A percentile compares a stretch with the other conserved stretches of the same genome.
These are phyloP conservation scores for Mucor irregularis DNA, from an alignment of 371 early-diverging fungal genomes.

Conservation along the genomic window DNA sequence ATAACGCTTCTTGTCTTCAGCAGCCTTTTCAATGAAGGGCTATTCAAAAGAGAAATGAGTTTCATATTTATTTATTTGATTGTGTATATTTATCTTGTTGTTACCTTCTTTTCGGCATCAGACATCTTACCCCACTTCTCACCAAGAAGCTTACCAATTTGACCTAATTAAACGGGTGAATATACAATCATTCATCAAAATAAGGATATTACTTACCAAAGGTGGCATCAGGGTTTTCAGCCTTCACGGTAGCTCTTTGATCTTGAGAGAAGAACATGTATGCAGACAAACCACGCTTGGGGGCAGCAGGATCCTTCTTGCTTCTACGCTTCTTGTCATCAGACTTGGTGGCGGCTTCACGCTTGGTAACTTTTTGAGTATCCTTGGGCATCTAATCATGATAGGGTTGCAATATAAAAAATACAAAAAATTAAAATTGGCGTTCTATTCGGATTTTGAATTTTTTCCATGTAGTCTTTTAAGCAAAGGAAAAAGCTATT, in stretches of 20 bases:
- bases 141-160: conserved; percentile 77
- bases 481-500: not conserved
- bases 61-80: not conserved
- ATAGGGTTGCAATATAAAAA: too few species aligned
- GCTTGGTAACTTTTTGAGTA: conserved; percentile 23
- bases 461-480: not conserved
- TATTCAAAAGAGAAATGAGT: conserved; percentile 17
- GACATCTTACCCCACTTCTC: conserved; percentile 69
- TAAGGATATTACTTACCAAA: conserved; percentile 57
- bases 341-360: not conserved
- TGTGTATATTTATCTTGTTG: not conserved
- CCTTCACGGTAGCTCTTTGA: conserved; percentile 62
- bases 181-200: not conserved
- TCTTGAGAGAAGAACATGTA: conserved; percentile 80
- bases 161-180: conserved; percentile 29
- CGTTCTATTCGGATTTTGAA: conserved; percentile 9
- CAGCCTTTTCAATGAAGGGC: conserved; percentile 57
- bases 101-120: conserved; percentile 58
- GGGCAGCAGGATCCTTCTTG: conserved; percentile 68
- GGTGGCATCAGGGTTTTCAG: conserved; percentile 71
- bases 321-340: conserved; percentile 32
- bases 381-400: conserved; percentile 30
- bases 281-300: conserved; percentile 80
- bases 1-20: conserved; percentile 75
- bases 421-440: too few species aligned